Conservation (phyloP, 805 yeast species). For the Kluyveromyces siamensis region DNA sequence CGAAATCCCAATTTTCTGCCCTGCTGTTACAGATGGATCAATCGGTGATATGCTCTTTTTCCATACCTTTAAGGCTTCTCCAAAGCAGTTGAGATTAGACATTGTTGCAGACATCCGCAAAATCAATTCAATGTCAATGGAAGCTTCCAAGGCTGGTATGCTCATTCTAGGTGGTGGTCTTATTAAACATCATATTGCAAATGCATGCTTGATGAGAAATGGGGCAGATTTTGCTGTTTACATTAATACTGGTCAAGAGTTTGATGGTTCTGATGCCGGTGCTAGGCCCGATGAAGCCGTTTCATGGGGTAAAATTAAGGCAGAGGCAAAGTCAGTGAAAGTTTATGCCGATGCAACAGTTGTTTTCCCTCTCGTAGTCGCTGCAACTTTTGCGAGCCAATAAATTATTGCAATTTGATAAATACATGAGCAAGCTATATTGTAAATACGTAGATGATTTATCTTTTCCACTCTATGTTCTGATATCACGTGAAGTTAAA, state of each 20-base stretch:
- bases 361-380: slow-evolving; percentile 93
- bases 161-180: slow-evolving; percentile 93
- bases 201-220: slow-evolving; percentile 97
- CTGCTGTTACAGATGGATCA: slow-evolving; percentile 96
- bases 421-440: background rate
- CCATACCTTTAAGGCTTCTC: slow-evolving; percentile 94
- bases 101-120: slow-evolving; percentile 89
- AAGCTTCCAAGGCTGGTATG: slow-evolving; percentile 92
- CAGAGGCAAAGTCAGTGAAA: slow-evolving; percentile 85
- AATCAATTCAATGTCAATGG: slow-evolving; percentile 92
- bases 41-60: slow-evolving; percentile 98
- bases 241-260: slow-evolving; percentile 97
- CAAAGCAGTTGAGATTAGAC: slow-evolving; percentile 81
- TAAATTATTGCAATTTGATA: slow-evolving; percentile 6
- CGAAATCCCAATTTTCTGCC: slow-evolving; percentile 92
- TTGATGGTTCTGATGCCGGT: slow-evolving; percentile 98
- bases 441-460: background rate
- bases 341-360: slow-evolving; percentile 92
- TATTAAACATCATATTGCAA: slow-evolving; percentile 93
- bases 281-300: slow-evolving; percentile 99
- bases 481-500: background rate
- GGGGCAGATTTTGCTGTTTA: slow-evolving; percentile 98
- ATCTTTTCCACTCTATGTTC: background rate
- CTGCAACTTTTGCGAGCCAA: slow-evolving; percentile 87
- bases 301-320: slow-evolving; percentile 97